Percentiles rank a stretch among this genome's conserved stretches.
Evolutionary conservation across 1,284 basidiomycete species (phyloP).

Genomic region (Leccinum variabile): DNA sequence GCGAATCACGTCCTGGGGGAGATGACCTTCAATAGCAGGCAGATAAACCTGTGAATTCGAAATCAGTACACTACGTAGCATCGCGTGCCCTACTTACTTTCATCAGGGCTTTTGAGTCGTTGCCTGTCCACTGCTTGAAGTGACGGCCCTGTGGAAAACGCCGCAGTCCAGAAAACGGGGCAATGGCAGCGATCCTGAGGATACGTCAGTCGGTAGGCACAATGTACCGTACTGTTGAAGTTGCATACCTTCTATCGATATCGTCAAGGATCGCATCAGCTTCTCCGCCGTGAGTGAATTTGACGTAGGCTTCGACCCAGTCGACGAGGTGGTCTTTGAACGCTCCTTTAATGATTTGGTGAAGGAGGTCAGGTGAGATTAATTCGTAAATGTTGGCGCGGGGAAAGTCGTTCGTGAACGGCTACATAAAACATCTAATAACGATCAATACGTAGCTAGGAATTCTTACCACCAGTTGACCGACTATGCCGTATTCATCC

Average conservation of each 20-base stretch:
- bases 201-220: neutral
- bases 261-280: no score
- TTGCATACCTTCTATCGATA: neutral
- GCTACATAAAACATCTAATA: neutral
- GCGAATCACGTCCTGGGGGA: neutral
- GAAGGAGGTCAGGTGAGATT: neutral
- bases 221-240: neutral
- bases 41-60: neutral
- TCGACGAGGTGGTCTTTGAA: neutral
- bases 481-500: neutral
- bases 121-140: neutral
- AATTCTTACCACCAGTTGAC: neutral
- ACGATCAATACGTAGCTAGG: neutral
- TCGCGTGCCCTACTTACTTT: neutral
- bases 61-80: neutral
- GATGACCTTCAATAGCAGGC: neutral
- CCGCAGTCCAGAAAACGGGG: neutral
- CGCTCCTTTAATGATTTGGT: neutral
- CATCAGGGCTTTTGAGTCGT: neutral
- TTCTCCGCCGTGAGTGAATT: neutral
- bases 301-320: neutral
- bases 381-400: neutral
- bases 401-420: neutral
- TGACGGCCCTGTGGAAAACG: neutral
- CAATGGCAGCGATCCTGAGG: neutral